Conservation (phyloP, 2,329 filamentous ascomycete species). For the Fusarium graminum region DNA sequence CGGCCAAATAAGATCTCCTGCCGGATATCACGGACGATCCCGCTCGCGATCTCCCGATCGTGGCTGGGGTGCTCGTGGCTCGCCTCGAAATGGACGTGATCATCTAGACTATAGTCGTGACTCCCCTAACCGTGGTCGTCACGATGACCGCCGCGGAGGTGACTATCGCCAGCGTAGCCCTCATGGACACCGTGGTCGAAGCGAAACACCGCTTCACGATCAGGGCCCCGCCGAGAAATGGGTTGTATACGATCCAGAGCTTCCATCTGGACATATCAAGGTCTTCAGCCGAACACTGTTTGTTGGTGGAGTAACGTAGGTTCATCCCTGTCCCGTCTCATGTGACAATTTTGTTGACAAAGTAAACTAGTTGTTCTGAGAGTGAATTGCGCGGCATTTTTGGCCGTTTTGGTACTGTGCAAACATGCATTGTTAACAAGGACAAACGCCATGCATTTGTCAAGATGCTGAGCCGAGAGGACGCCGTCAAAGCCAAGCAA, state of each 20-base stretch:
- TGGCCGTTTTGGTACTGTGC: slow-evolving; percentile 83
- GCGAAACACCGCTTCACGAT: slow-evolving; percentile 66
- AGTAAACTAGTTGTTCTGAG: slow-evolving; percentile 74
- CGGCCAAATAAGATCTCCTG: slow-evolving; percentile 73
- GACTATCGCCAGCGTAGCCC: slow-evolving; percentile 93
- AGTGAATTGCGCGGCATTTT: slow-evolving; percentile 86
- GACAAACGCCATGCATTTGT: slow-evolving; percentile 99
- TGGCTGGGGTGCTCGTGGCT: slow-evolving; percentile 75
- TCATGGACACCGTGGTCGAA: slow-evolving; percentile 74
- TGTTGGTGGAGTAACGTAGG: slow-evolving; percentile 92
- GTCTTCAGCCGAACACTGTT: slow-evolving; percentile 96
- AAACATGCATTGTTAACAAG: slow-evolving; percentile 97
- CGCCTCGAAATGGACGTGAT: slow-evolving; percentile 71
- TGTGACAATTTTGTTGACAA: slow-evolving; percentile 47
- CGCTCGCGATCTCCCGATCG: slow-evolving; percentile 85
- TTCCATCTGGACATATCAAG: slow-evolving; percentile 86
- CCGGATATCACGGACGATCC: slow-evolving; percentile 71
- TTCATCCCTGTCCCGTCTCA: slow-evolving; percentile 45
- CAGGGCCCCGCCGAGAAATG: slow-evolving; percentile 68
- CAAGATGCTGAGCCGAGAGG: slow-evolving; percentile 93
- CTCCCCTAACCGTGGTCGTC: slow-evolving; percentile 71
- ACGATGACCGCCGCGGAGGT: slow-evolving; percentile 69
- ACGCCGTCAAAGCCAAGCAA: slow-evolving; percentile 85
- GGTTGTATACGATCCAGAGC: slow-evolving; percentile 80
- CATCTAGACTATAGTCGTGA: slow-evolving; percentile 82